Conservation (phyloP, 2,329 filamentous ascomycete species). For the Aspergillus thermomutatus region DNA sequence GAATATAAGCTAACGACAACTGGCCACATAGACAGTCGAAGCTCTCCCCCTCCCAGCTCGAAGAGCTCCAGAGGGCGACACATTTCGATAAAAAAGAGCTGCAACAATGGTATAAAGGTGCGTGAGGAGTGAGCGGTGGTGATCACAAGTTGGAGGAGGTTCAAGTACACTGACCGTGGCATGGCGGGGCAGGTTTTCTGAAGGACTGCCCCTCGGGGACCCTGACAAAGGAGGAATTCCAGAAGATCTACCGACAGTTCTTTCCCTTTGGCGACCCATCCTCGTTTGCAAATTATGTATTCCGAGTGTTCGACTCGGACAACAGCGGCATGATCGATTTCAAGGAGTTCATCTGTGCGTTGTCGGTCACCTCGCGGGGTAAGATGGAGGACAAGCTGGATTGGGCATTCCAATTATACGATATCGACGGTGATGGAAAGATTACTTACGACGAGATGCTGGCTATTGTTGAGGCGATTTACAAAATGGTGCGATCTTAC, state of each 20-base stretch:
- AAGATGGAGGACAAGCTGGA: slow-evolving; percentile 99
- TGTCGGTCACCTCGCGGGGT: slow-evolving; percentile 93
- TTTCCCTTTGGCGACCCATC: slow-evolving; percentile 98
- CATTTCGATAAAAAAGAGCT: slow-evolving; percentile 99
- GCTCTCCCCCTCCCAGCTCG: slow-evolving; percentile 92
- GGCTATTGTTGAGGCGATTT: slow-evolving; percentile 97
- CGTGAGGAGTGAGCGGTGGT: slow-evolving; percentile 23
- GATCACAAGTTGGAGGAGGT: background rate
- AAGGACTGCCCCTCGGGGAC: slow-evolving; percentile 97
- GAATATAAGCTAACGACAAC: background rate
- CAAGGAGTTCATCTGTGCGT: slow-evolving; percentile 98
- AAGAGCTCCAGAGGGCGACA: slow-evolving; percentile 91
- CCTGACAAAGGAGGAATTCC: slow-evolving; percentile 97
- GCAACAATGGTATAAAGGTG: slow-evolving; percentile 99
- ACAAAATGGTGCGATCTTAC: slow-evolving; percentile 79
- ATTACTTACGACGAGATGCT: slow-evolving; percentile 99
- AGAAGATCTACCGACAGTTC: slow-evolving; percentile 99
- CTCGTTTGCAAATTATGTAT: slow-evolving; percentile 97
- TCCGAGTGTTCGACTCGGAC: slow-evolving; percentile 98
- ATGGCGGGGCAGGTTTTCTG: slow-evolving; percentile 68
- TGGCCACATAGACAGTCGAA: slow-evolving; percentile 76
- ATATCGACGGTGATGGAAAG: slow-evolving; percentile 98
- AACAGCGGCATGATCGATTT: slow-evolving; percentile 98
- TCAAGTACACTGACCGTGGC: slow-evolving; percentile 12
- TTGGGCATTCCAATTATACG: slow-evolving; percentile 99